A percentile compares a stretch with the other conserved stretches of the same genome.
phyloP scores from a whole-genome alignment of 2,329 filamentous ascomycete species.

The Pseudonectria foliicola region DNA sequence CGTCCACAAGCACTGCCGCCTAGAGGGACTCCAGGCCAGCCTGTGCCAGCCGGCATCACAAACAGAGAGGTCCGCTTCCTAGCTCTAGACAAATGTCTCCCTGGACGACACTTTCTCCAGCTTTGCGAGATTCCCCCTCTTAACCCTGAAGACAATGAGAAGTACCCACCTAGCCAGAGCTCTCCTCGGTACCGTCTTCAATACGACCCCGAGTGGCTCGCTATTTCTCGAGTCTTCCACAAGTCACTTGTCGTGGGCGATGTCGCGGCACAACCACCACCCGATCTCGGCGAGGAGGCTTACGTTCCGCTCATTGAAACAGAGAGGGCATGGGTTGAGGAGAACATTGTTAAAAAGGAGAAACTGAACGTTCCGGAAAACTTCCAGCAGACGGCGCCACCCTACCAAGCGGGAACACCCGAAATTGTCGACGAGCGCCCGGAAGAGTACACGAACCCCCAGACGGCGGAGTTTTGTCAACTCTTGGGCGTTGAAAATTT shows the following conservation, averaged over 20 bases:
- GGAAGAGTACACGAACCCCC: constrained; percentile 76
- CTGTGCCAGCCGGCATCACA: constrained; percentile 62
- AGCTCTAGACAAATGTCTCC: constrained; percentile 84
- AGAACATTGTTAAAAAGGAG: constrained; percentile 57
- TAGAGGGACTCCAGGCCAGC: constrained; percentile 45
- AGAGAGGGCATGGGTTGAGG: constrained; percentile 73
- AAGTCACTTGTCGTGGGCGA: constrained; percentile 57
- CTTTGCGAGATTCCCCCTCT: constrained; percentile 56
- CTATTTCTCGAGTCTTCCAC: constrained; percentile 80
- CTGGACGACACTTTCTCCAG: constrained; percentile 74
- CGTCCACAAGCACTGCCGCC: constrained; percentile 26
- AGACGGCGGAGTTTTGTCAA: constrained; percentile 76
- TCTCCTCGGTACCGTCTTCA: constrained; percentile 50
- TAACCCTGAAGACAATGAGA: constrained; percentile 23
- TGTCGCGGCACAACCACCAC: constrained; percentile 42
- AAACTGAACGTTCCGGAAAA: constrained; percentile 68
- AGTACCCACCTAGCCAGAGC: constrained; percentile 12
- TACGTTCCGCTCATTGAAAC: constrained; percentile 63
- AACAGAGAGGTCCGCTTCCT: constrained; percentile 81
- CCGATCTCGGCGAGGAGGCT: constrained; percentile 58
- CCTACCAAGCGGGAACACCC: constrained; percentile 52
- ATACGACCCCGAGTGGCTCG: constrained; percentile 94
- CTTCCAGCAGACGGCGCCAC: constrained; percentile 69
- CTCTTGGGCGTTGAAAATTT: constrained; percentile 70
- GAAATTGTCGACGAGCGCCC: constrained; percentile 58